phyloP scores from a whole-genome alignment of 805 yeast genomes.

The Myxozyma kluyveri region DNA sequence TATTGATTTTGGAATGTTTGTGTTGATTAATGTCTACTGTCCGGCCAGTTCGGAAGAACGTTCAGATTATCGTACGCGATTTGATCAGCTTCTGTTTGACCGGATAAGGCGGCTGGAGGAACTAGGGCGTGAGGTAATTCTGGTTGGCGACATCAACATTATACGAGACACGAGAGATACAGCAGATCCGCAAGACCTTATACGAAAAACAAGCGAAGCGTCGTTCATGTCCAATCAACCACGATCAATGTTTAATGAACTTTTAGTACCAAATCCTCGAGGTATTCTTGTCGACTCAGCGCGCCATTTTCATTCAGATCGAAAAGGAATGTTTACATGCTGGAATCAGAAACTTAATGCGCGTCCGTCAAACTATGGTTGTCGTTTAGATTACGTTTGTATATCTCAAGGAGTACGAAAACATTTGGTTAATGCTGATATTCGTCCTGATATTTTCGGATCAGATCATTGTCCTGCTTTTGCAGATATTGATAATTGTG shows the following conservation, averaged over 20 bases:
- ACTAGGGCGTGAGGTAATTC: conserved; percentile 65
- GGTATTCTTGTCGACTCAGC: conserved; percentile 28
- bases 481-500: conserved; percentile 48
- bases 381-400: conserved; percentile 78
- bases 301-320: conserved; percentile 54
- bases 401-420: conserved; percentile 44
- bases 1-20: conserved; percentile 55
- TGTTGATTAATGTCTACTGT: conserved; percentile 65
- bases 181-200: conserved; percentile 62
- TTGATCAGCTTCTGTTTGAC: conserved; percentile 56
- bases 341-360: conserved; percentile 83
- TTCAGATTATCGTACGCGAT: conserved; percentile 55
- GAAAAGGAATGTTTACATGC: conserved; percentile 73
- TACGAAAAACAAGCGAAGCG: conserved; percentile 38
- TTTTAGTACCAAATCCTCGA: conserved; percentile 16
- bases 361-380: conserved; percentile 66
- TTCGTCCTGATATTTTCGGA: conserved; percentile 72
- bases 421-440: conserved; percentile 47
- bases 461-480: conserved; percentile 94
- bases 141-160: conserved; percentile 89
- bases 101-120: conserved; percentile 57
- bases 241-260: conserved; percentile 23
- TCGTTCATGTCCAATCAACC: conserved; percentile 19
- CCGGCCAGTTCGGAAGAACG: conserved; percentile 81
- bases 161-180: conserved; percentile 76